phyloP scores from a whole-genome alignment of 805 yeast genomes.

The Hanseniaspora hatyaiensis region DNA sequence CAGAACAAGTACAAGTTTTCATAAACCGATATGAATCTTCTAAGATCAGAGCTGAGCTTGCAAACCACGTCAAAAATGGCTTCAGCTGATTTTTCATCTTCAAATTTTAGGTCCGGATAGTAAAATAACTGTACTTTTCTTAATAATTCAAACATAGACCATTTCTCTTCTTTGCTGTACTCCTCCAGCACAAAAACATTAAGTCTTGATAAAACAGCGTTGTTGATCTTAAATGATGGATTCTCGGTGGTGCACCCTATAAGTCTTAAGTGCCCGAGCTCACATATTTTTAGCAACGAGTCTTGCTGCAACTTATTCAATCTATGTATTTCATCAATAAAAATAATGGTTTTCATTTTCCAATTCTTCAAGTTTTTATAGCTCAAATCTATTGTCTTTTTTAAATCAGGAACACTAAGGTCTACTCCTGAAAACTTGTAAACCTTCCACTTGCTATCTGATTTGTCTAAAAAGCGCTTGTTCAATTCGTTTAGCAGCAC shows the following conservation, averaged over 20 bases:
- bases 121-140: conserved; percentile 27
- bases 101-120: conserved; percentile 46
- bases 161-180: conserved; percentile 29
- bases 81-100: conserved; percentile 38
- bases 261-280: conserved; percentile 65
- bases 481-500: conserved; percentile 29
- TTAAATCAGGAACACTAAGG: conserved; percentile 40
- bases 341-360: conserved; percentile 52
- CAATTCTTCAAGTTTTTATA: conserved; percentile 28
- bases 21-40: conserved; percentile 67
- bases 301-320: conserved; percentile 83
- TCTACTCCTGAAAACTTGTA: conserved; percentile 5
- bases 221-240: conserved; percentile 69
- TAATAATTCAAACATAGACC: conserved; percentile 34
- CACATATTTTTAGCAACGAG: conserved; percentile 69
- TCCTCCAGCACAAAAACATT: conserved; percentile 58
- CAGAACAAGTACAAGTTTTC: conserved; percentile 48
- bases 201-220: conserved; percentile 76
- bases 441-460: conserved; percentile 20
- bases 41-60: conserved; percentile 74
- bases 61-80: conserved; percentile 58
- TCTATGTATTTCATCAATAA: conserved; percentile 88
- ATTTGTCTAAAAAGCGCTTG: too few species aligned
- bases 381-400: conserved; percentile 42
- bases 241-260: conserved; percentile 98